These are phyloP conservation scores for Magnolia changhungtana DNA, from an alignment of 164 flowering plant genomes.

Conservation along the genomic window DNA sequence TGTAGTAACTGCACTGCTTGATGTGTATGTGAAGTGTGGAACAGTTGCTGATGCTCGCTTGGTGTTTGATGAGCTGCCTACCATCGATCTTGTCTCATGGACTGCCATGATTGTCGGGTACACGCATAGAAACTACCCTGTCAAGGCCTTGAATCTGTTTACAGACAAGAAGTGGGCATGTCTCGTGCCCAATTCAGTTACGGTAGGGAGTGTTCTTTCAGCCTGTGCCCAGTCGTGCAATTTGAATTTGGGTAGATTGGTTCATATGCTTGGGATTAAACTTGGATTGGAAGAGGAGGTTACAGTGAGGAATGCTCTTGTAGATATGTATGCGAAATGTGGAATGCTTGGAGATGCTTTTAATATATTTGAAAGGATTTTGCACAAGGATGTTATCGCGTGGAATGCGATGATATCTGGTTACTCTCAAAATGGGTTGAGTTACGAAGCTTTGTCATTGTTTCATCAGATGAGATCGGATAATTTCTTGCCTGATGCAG, in stretches of 20 bases:
- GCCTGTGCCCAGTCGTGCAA: conserved; percentile 49
- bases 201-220: conserved; percentile 57
- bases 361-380: conserved; percentile 36
- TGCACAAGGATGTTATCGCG: conserved; percentile 48
- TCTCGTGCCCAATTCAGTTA: conserved; percentile 46
- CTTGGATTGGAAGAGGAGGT: conserved; percentile 43
- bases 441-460: conserved; percentile 40
- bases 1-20: conserved; percentile 43
- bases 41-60: conserved; percentile 49
- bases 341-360: conserved; percentile 41
- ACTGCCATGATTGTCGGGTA: conserved; percentile 85
- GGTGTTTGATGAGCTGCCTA: conserved; percentile 41
- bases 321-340: conserved; percentile 76
- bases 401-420: conserved; percentile 82
- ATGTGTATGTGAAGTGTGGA: conserved; percentile 71
- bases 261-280: conserved; percentile 49
- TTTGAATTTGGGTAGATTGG: conserved; percentile 35
- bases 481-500: conserved; percentile 42
- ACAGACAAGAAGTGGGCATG: conserved; percentile 33
- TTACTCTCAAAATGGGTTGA: conserved; percentile 46
- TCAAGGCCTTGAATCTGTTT: conserved; percentile 55
- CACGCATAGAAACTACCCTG: conserved; percentile 38
- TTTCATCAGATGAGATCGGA: conserved; percentile 49
- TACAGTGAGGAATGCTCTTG: conserved; percentile 53
- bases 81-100: conserved; percentile 63